Percentiles rank a stretch among this genome's conserved stretches.
These are phyloP conservation scores for Coemansia sp. DNA, from an alignment of 192 early-diverging fungal species.

Conservation along the genomic window DNA sequence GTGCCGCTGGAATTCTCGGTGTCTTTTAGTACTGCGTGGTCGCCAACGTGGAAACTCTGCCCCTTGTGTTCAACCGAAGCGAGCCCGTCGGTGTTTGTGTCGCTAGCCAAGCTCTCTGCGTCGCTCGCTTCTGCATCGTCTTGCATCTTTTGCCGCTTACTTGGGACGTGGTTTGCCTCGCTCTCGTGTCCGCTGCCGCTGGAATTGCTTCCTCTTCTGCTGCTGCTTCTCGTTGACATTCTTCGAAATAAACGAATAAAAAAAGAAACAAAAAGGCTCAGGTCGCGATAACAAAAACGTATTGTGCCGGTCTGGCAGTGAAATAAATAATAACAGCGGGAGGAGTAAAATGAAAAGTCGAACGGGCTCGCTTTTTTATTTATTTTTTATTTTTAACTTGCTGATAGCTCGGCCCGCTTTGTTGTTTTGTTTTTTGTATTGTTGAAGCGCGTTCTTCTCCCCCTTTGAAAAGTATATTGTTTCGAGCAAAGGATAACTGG, in stretches of 20 bases:
- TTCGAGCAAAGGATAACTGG: not conserved
- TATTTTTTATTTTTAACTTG: not conserved
- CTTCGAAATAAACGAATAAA: not conserved
- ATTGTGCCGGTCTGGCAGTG: not conserved
- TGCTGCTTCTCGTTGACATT: conserved; percentile 1
- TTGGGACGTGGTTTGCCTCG: conserved; percentile 1
- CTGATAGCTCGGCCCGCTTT: not conserved
- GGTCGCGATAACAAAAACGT: not conserved
- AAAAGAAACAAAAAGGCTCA: not conserved
- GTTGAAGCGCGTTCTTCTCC: not conserved
- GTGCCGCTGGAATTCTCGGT: conserved; percentile 32
- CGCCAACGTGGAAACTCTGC: conserved; percentile 31
- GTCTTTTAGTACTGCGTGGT: conserved; percentile 45
- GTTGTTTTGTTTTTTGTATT: not conserved
- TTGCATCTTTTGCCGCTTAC: conserved; percentile 12
- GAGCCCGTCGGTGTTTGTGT: conserved; percentile 2
- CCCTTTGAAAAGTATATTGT: not conserved
- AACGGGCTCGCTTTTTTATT: not conserved
- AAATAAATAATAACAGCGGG: not conserved
- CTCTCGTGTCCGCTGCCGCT: conserved; percentile 7
- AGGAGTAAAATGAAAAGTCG: not conserved
- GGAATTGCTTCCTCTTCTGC: conserved; percentile 9
- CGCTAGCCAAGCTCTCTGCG: not conserved
- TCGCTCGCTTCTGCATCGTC: not conserved
- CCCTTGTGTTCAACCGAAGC: conserved; percentile 30